Percentiles rank a stretch among this genome's conserved stretches.
These are phyloP conservation scores for Trametes meyenii DNA, from an alignment of 768 basidiomycete species.

Conservation along the genomic window DNA sequence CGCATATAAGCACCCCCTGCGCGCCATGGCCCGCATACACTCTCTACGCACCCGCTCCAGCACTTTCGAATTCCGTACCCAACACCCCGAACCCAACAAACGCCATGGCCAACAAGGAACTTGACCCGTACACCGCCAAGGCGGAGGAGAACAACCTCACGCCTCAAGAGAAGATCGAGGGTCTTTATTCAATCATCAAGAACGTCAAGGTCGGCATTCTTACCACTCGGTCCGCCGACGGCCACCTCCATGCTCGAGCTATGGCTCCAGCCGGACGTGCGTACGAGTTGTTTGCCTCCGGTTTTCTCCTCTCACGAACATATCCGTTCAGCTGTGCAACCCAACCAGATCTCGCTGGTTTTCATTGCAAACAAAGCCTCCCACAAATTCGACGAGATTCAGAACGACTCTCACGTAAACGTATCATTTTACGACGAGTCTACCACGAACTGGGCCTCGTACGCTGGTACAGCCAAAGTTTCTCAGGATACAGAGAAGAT, in stretches of 20 bases:
- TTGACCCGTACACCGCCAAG: conserved; percentile 75
- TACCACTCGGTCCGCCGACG: conserved; percentile 68
- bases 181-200: conserved; percentile 69
- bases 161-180: conserved; percentile 67
- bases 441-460: conserved; percentile 80
- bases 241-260: conserved; percentile 75
- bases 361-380: conserved; percentile 78
- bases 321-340: conserved; percentile 41
- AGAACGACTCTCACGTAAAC: conserved; percentile 78
- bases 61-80: not conserved
- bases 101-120: conserved; percentile 38
- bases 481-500: conserved; percentile 64
- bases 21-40: not conserved
- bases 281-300: conserved; percentile 24
- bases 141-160: conserved; percentile 61
- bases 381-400: conserved; percentile 75
- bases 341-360: conserved; percentile 55
- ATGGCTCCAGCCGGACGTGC: conserved; percentile 76
- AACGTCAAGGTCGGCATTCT: conserved; percentile 73
- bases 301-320: not conserved
- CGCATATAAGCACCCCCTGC: not conserved
- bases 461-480: conserved; percentile 71
- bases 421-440: conserved; percentile 73
- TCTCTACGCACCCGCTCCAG: not conserved
- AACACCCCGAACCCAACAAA: not conserved